Base-by-base conservation (phyloP, 2,329 filamentous ascomycete genomes). In the Cladosporium austrohemisphaericum region DNA sequence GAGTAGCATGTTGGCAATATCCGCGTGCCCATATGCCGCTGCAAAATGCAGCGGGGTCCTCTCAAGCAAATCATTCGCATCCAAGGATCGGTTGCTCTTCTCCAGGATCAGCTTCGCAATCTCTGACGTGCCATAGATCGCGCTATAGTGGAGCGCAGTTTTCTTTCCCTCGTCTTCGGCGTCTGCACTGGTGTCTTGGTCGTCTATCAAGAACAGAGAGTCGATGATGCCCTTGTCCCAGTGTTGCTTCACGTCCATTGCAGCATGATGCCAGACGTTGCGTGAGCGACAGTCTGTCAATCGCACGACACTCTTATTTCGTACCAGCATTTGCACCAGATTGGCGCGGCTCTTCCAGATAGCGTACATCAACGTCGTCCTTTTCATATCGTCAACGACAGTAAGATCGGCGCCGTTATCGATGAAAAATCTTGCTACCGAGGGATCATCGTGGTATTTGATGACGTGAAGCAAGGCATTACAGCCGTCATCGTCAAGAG, bases 341-440 rank as follows among this genome's bases (percentile, higher is more conserved):
- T 68, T 58, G 44, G 60, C 60, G 41, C 70, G 69, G 32, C 70
- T 69, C 50, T 62, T 66, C 70, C 68, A 71, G 6, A 68, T 69
- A 2, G 70, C 70, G 1, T 64, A 68, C 51, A 53, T 51, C 14
- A 55, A 31, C 10, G 51, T 45, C 4, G 53, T 46, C 36, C 38
- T 36, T 3, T 35, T 31, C 4, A 50, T 25, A 3, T 41, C 18
- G 41, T 53, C 52, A 4, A 31, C 33, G 5, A 40, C 38, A 3
- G 29, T 13, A 16, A 66, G 41, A 19, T 67, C 59, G 5, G 66
- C 68, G 7, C 65, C 64, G 14, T 58, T 57, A 8, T 37, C 46
- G 1, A 71, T 52, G 2, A 71, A 52, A 14, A 59, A 56, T 14
- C 54, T 53, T 2, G 69, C 56, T 9, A 67, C 58, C 59, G 18